A percentile compares a stretch with the other conserved stretches of the same genome.
phyloP scores from a whole-genome alignment of 495 filamentous ascomycete species.

The Cercophora newfieldiana region DNA sequence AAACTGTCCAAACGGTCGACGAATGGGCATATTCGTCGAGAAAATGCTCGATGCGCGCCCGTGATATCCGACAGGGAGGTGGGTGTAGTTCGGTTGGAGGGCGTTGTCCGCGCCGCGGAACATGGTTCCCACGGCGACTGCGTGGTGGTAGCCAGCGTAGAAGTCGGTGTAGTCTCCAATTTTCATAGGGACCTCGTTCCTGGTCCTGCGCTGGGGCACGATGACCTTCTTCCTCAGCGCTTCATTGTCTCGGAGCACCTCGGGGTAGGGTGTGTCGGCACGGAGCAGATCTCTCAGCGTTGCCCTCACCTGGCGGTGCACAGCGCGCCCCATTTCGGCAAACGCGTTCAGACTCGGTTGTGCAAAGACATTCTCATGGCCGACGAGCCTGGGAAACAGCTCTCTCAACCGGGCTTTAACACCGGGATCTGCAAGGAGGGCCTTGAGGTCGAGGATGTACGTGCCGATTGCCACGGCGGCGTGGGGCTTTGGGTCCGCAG shows the following conservation, averaged over 20 bases:
- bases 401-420: conserved; percentile 63
- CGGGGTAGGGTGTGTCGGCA: conserved; percentile 43
- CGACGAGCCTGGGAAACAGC: conserved; percentile 57
- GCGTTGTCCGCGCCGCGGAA: conserved; percentile 83
- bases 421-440: conserved; percentile 48
- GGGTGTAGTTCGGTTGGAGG: conserved; percentile 86
- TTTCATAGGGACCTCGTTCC: conserved; percentile 77
- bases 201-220: conserved; percentile 58
- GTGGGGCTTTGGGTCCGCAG: conserved; percentile 53
- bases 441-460: conserved; percentile 72
- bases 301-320: conserved; percentile 70
- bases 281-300: conserved; percentile 73
- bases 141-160: conserved; percentile 90
- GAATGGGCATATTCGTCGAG: conserved; percentile 66
- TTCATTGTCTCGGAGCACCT: conserved; percentile 39
- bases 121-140: conserved; percentile 74
- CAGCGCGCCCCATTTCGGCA: conserved; percentile 69
- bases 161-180: conserved; percentile 98
- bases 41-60: conserved; percentile 79
- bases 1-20: conserved; percentile 82
- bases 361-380: conserved; percentile 61
- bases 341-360: conserved; percentile 79
- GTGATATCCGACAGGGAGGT: conserved; percentile 88
- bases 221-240: conserved; percentile 32
- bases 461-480: conserved; percentile 79